Evolutionary conservation across 2,329 filamentous ascomycete genomes (phyloP), one percentile per base, ranked within the genome.

Genomic region (Bimuria novae-zelandiae): DNA sequence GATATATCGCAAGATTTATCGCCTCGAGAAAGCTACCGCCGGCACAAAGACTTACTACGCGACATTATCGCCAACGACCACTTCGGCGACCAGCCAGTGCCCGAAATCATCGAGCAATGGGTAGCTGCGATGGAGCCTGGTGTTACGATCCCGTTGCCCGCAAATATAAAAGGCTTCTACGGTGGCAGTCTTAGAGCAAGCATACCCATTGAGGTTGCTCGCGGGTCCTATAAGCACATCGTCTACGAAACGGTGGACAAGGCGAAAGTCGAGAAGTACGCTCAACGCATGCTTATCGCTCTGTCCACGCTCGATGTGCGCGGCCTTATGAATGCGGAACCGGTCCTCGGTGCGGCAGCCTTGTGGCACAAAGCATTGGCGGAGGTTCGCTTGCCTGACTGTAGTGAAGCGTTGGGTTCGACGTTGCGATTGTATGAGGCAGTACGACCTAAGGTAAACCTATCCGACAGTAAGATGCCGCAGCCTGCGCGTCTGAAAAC

Each of bases 301-400:
- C 40, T 53, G 8, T 40, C 43, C 7, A 14, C 49, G 37, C 45
- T 53, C 14, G 36, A 53, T 22, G 11, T 53, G 2, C 36, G 37
- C 14, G 21, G 14, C 11, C 11, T 53, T 7, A n/a, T 16, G 7
- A n/a, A 49, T n/a, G 17, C 12, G 12, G 51, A 49, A 30, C 44
- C 51, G 10, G 41, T 39, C 11, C 32, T 53, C 14, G 51, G 35
- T 39, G 45, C 32, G 3, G 29, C 47, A 4, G 51, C 51, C 1
- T 35, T 53, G 43, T 53, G 51, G 51, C 51, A 53, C 30, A 43
- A 44, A 23, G 36, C 44, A 39, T 22, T 53, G 37, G 51, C 51
- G 14, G 44, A 49, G 12, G 44, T 53, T 12, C 36, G 51, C 16
- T n/a, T 53, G 17, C 19, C 29, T 17, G 37, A 43, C 4, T 16